Conservation (phyloP, 176 grass and related monocot species). For the Eleusine indica region DNA sequence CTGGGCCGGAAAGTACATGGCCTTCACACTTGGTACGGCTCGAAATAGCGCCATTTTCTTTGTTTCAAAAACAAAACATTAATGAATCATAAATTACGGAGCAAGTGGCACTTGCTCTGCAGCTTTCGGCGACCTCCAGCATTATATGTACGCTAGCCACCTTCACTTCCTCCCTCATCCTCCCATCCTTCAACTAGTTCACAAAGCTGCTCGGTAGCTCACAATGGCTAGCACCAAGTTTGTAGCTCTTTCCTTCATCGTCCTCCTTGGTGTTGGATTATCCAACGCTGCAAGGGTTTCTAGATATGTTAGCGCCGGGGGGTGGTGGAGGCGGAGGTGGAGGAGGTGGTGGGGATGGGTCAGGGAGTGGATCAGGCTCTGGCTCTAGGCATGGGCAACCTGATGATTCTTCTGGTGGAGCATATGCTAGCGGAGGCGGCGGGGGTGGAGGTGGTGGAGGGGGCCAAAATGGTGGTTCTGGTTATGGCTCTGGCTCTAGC, state of each 20-base stretch:
- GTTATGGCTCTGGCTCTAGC: background rate
- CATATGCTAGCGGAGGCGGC: background rate
- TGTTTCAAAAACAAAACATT: background rate
- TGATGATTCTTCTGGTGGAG: background rate
- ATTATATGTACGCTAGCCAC: conserved; percentile 7
- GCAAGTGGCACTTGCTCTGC: background rate
- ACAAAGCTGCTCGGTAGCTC: background rate
- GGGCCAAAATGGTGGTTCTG: background rate
- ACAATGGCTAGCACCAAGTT: conserved; percentile 29
- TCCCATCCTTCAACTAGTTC: conserved; percentile 2
- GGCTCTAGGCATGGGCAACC: background rate
- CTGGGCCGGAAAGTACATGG: background rate
- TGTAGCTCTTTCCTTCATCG: background rate
- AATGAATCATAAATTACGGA: background rate
- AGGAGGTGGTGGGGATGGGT: conserved; percentile 1
- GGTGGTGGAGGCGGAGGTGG: background rate
- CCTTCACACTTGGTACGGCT: background rate
- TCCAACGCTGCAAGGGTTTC: conserved; percentile 13
- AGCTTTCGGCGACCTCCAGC: background rate
- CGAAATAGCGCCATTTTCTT: background rate
- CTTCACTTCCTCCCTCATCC: background rate
- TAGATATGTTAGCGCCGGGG: background rate
- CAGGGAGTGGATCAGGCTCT: background rate
- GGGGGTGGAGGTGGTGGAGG: conserved; percentile 5
- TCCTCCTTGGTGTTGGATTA: background rate